Evolutionary conservation across 2,329 filamentous ascomycete genomes (phyloP), one percentile per base, ranked within the genome.

Genomic region (Colletotrichum somersetense): DNA sequence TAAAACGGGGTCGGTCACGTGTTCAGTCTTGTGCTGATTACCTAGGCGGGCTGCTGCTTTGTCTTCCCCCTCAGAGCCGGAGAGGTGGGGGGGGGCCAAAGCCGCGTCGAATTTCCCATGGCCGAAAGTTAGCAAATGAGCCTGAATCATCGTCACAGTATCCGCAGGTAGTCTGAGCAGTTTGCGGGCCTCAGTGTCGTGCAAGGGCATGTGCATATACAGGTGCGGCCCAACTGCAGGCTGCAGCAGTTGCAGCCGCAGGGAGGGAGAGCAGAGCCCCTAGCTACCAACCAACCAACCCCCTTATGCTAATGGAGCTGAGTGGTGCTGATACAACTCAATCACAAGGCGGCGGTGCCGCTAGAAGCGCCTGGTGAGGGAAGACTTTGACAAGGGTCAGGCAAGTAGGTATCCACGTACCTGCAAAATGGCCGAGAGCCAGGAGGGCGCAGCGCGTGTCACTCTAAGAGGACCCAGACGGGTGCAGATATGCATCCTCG

Each of bases 231-330:
- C 38, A 48, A 44, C 48, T 56, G 50, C 56, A 48, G 23, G 40
- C 63, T 33, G 57, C 64, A 48, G 57, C 50, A 52, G 40, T 52
- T 67, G 52, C 63, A 59, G 67, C 63, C 48, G 67, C 63, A 71
- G 44, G 62, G 58, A 63, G 48, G 23, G 56, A 53, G 38, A n/a
- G 40, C 11, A 11, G 56, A 62, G 56, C 59, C 56, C 44, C 33
- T 50, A n/a, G 30, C 55, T 33, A 35, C 14, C 33, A 40, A 30
- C 33, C 57, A 42, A 42, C 35, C 38, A 38, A 38, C 44, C 57
- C 57, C 44, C 23, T 14, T 12, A 33, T 61, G 18, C 42, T 16
- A 20, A 48, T 48, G 40, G 26, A 44, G 44, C 40, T n/a, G 26
- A n/a, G 26, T 38, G 48, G n/a, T 62, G 44, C 44, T 63, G 48